phyloP scores from a whole-genome alignment of 140 eudicot species.

The Erigeron philadelphicus region DNA sequence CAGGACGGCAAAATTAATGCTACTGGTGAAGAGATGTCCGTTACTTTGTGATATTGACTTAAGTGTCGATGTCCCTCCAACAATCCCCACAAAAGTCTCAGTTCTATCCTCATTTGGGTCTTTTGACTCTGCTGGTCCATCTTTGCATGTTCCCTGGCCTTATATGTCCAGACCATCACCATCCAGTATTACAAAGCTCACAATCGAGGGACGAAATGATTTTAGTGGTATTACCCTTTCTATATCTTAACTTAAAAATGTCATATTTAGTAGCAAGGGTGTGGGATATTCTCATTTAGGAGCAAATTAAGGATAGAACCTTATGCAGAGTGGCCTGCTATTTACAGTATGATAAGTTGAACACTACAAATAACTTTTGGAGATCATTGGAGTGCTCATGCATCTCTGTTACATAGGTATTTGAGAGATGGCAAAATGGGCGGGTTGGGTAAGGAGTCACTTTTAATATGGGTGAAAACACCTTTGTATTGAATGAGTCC shows the following conservation, averaged over 20 bases:
- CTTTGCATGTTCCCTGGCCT: constrained; percentile 26
- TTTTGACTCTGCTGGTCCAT: constrained; percentile 4
- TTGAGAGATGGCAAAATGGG: no score
- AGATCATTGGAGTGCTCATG: background rate
- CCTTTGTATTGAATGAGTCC: background rate
- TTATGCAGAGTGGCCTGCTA: background rate
- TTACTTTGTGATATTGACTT: constrained; percentile 55
- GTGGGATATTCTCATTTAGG: background rate
- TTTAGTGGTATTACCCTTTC: constrained; percentile 43
- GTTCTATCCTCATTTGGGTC: constrained; percentile 35
- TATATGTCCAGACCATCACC: constrained; percentile 23
- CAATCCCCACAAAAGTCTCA: constrained; percentile 38
- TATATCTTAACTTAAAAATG: constrained; percentile 15
- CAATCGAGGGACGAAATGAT: constrained; percentile 70
- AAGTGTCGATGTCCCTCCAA: constrained; percentile 63
- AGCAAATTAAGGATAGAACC: background rate
- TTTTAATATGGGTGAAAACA: background rate
- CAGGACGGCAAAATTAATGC: constrained; percentile 34
- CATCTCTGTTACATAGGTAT: no score
- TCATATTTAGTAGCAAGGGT: background rate
- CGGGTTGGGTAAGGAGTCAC: background rate
- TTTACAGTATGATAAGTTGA: background rate
- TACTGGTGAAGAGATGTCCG: constrained; percentile 47
- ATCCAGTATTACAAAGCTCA: constrained; percentile 56
- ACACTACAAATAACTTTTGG: background rate